A percentile compares a stretch with the other conserved stretches of the same genome.
phyloP scores from a whole-genome alignment of 306 rosid genomes.

The Datisca glomerata region DNA sequence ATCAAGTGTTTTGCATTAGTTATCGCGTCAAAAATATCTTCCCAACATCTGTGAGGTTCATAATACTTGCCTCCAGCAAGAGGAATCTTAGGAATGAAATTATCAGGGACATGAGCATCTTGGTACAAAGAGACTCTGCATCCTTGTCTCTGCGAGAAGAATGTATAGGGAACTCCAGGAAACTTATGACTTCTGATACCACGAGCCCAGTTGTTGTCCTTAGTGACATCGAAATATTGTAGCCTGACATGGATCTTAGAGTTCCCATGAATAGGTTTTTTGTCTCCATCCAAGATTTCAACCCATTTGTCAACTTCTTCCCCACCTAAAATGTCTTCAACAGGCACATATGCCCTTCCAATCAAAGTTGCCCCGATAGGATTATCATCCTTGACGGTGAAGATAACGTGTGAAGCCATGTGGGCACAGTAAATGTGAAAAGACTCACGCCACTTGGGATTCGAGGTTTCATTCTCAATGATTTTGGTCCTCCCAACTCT shows the following conservation, averaged over 20 bases:
- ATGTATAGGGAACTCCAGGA: constrained; percentile 44
- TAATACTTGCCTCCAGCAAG: constrained; percentile 35
- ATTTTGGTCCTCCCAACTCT: constrained; percentile 41
- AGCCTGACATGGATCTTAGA: constrained; percentile 35
- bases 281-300: constrained; percentile 19
- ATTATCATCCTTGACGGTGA: constrained; percentile 33
- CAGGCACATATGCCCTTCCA: constrained; percentile 33
- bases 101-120: constrained; percentile 41
- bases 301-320: constrained; percentile 36
- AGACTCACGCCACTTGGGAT: constrained; percentile 36
- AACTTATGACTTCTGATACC: constrained; percentile 30
- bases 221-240: constrained; percentile 28
- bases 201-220: constrained; percentile 31
- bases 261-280: constrained; percentile 17
- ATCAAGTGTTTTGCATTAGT: constrained; percentile 37
- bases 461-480: constrained; percentile 16
- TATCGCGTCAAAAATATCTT: constrained; percentile 39
- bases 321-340: constrained; percentile 15
- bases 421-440: constrained; percentile 45
- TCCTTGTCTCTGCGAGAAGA: constrained; percentile 30
- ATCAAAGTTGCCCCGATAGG: constrained; percentile 37
- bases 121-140: constrained; percentile 31
- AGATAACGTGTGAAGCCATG: constrained; percentile 27
- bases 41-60: constrained; percentile 42
- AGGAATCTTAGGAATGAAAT: constrained; percentile 31